These are phyloP conservation scores for Phytopythium oedochilum DNA, from an alignment of 352 stramenopile genomes.

Conservation along the genomic window DNA sequence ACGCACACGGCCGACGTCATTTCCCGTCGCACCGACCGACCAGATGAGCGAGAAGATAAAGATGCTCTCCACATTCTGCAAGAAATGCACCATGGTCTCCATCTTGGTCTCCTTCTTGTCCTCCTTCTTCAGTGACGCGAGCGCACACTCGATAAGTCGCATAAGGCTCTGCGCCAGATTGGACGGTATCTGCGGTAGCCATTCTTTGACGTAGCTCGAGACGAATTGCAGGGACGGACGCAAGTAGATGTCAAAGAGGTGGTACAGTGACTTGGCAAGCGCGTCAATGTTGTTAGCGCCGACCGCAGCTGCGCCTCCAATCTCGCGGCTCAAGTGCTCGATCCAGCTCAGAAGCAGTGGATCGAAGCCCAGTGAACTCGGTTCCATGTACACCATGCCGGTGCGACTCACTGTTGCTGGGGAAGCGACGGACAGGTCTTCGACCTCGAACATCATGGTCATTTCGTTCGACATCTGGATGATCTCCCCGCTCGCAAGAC, in stretches of 20 bases:
- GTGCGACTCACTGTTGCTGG: constrained; percentile 93
- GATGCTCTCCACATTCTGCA: constrained; percentile 80
- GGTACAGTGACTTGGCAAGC: constrained; percentile 41
- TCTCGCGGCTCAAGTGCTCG: constrained; percentile 54
- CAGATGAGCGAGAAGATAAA: constrained; percentile 93
- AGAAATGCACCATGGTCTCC: constrained; percentile 61
- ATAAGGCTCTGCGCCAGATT: constrained; percentile 89
- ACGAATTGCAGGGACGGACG: constrained; percentile 78
- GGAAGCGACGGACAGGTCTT: constrained; percentile 92
- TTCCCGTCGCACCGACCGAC: constrained; percentile 89
- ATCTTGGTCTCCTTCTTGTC: constrained; percentile 82
- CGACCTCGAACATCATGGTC: constrained; percentile 98
- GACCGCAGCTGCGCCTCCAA: constrained; percentile 32
- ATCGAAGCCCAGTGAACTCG: constrained; percentile 89
- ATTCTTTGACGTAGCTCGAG: constrained; percentile 87
- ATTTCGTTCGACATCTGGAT: constrained; percentile 95
- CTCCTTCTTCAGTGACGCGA: constrained; percentile 77
- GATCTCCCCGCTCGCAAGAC: constrained; percentile 92
- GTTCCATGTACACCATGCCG: constrained; percentile 97
- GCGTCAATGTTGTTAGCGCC: constrained; percentile 43
- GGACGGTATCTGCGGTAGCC: constrained; percentile 89
- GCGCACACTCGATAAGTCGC: constrained; percentile 91
- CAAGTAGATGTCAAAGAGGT: constrained; percentile 89
- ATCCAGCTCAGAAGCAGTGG: constrained; percentile 90
- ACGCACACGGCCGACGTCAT: constrained; percentile 71